Evolutionary conservation across 2,329 filamentous ascomycete species (phyloP).

Genomic region (Exserohilum turcica): DNA sequence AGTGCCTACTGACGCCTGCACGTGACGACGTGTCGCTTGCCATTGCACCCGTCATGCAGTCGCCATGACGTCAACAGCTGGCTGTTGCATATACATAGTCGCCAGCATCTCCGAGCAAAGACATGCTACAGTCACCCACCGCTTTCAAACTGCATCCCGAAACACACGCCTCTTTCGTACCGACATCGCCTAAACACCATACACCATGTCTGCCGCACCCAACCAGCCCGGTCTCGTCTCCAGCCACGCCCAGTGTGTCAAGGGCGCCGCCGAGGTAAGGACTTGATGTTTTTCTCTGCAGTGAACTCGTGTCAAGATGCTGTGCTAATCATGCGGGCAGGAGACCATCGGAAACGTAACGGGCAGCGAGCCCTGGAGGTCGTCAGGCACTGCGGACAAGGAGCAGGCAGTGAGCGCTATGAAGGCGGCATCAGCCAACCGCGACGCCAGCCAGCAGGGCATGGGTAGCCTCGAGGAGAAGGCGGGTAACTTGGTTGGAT

Average conservation of each 20-base stretch:
- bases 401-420: conserved; percentile 65
- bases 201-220: conserved; percentile 37
- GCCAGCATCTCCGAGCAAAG: not conserved
- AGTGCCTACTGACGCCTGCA: conserved; percentile 1
- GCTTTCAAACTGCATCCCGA: not conserved
- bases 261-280: conserved; percentile 68
- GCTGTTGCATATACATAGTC: conserved; percentile 12
- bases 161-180: not conserved
- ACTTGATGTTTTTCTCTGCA: not conserved
- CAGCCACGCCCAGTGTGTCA: conserved; percentile 70
- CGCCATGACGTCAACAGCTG: conserved; percentile 11
- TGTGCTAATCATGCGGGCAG: conserved; percentile 42
- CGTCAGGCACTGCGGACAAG: conserved; percentile 68
- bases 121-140: not conserved
- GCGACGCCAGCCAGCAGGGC: conserved; percentile 60
- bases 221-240: conserved; percentile 64
- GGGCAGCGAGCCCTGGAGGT: conserved; percentile 66
- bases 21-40: conserved; percentile 8
- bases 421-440: conserved; percentile 63
- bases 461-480: conserved; percentile 69
- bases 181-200: not conserved
- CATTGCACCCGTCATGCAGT: conserved; percentile 8
- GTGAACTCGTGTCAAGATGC: not conserved
- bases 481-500: conserved; percentile 67
- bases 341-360: conserved; percentile 65